Evolutionary conservation across 169 alveolate species (phyloP), one percentile per base, ranked within the genome.

Genomic region (Cryptosporidium tyzzeri): DNA sequence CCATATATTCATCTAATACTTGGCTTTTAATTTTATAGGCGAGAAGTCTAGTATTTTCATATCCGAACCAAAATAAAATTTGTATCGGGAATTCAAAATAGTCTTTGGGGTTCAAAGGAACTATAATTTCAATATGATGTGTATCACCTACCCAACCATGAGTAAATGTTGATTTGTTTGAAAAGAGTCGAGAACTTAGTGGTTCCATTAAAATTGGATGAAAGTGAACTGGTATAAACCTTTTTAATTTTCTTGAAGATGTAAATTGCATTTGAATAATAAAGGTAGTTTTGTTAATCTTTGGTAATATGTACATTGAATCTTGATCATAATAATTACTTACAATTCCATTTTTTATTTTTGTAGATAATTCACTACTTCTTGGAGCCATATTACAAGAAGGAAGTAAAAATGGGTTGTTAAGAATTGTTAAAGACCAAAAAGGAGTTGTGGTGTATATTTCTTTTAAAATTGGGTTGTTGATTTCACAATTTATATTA

Each of bases 31-130:
- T 62, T 4, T 74, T 58, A 21, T 37, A 62, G 37, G 80, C 80
- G 23, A 53, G 26, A 5, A 80, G 74, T 14, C 45, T 50, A 8
- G 89, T 41, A 45, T 80, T 48, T 10, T 16, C 18, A 67, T 59
- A 44, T 26, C 89, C 89, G 12, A 80, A 80, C 89, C 89, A 80
- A 80, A 80, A 80, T 7, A 21, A 23, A 16, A 62, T 45, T 26
- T 44, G 55, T 35, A 80, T 23, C 0, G 89, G 75, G 14, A 39
- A 44, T 9, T 65, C 62, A 62, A n/a, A 62, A 35, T n/a, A 12
- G 0, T 61, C 9, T 29, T 29, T 50, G 10, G 68, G 26, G 62
- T 23, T 23, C 14, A 45, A 61, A 29, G 80, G 75, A 6, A 65
- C 29, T 3, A 29, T 26, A 5, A 80, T 41, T 44, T 44, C 26